Conservation (phyloP, 2,329 filamentous ascomycete species). For the Microdochium nivale region DNA sequence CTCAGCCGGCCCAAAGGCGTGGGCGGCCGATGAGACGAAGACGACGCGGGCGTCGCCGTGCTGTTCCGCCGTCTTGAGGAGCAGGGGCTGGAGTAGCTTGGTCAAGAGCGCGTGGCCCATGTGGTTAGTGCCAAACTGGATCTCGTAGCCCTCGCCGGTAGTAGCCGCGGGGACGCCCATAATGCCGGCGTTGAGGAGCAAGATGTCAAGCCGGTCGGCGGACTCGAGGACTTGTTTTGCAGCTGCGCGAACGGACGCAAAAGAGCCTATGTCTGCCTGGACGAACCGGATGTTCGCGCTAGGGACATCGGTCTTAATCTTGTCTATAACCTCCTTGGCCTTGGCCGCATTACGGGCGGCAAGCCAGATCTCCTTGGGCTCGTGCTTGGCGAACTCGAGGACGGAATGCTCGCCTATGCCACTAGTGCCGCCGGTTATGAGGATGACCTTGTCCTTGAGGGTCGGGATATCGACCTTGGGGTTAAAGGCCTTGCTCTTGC, state of each 20-base stretch:
- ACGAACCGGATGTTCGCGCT: constrained; percentile 13
- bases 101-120: too few relatives aligned
- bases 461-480: constrained; percentile 16
- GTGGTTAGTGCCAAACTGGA: constrained; percentile 34
- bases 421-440: constrained; percentile 26
- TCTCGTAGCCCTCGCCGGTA: constrained; percentile 32
- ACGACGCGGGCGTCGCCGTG: too few relatives aligned
- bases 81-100: too few relatives aligned
- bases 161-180: constrained; percentile 21
- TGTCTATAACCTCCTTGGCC: constrained; percentile 14
- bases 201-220: constrained; percentile 23
- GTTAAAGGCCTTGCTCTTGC: background rate
- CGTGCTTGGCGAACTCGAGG: constrained; percentile 26
- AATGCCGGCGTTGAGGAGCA: constrained; percentile 22
- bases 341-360: constrained; percentile 21
- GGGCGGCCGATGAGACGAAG: too few relatives aligned
- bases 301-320: constrained; percentile 9
- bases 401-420: constrained; percentile 30
- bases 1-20: too few relatives aligned
- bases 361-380: constrained; percentile 2
- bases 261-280: constrained; percentile 25
- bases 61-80: too few relatives aligned
- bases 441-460: constrained; percentile 21
- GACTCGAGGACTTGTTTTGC: constrained; percentile 6
- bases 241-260: constrained; percentile 21